Evolutionary conservation across 1,284 basidiomycete species (phyloP).

Genomic region (Cryptococcus sp.): DNA sequence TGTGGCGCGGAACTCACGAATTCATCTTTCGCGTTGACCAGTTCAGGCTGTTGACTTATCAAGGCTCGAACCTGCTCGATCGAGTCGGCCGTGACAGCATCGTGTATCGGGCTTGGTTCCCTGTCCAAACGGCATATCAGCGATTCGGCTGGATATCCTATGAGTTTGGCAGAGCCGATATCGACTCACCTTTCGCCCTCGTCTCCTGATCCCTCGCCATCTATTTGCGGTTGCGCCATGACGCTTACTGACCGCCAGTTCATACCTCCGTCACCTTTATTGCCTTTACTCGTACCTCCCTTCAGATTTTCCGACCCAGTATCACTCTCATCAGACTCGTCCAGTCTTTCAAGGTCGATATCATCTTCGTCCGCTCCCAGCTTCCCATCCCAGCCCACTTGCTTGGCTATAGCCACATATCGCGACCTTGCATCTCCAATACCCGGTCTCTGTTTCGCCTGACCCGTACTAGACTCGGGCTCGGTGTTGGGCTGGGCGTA

Average conservation of each 20-base stretch:
- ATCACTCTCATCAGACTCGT: slow-evolving; percentile 54
- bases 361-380: slow-evolving; percentile 16
- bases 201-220: slow-evolving; percentile 52
- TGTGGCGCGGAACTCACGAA: slow-evolving; percentile 58
- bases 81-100: slow-evolving; percentile 65
- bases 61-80: slow-evolving; percentile 56
- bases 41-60: slow-evolving; percentile 55
- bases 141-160: slow-evolving; percentile 30
- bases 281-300: slow-evolving; percentile 14
- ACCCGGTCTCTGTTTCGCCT: slow-evolving; percentile 48
- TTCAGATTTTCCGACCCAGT: too few relatives aligned
- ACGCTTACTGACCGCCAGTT: too few relatives aligned
- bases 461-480: slow-evolving; percentile 33
- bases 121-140: slow-evolving; percentile 29
- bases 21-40: slow-evolving; percentile 60
- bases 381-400: slow-evolving; percentile 63
- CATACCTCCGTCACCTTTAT: slow-evolving; percentile 18
- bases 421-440: slow-evolving; percentile 46
- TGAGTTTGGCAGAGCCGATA: background rate
- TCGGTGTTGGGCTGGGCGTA: slow-evolving; percentile 46
- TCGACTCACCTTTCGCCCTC: slow-evolving; percentile 19
- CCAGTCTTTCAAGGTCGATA: slow-evolving; percentile 18
- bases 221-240: slow-evolving; percentile 12
- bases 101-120: slow-evolving; percentile 57
- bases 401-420: slow-evolving; percentile 70